Evolutionary conservation across 2,329 filamentous ascomycete genomes (phyloP).

Genomic region (Xylariaceae sp.): DNA sequence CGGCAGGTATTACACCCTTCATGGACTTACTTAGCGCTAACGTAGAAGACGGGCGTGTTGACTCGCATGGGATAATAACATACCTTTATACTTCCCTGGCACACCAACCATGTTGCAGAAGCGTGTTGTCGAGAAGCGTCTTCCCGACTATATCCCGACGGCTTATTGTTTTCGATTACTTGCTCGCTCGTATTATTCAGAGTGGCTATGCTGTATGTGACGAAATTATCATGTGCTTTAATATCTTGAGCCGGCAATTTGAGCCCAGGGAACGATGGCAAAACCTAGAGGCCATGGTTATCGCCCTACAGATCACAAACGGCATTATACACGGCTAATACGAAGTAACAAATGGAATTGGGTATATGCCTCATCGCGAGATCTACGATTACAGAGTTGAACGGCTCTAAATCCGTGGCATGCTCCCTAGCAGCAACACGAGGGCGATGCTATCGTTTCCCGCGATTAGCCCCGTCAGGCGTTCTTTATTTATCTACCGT

Average conservation of each 20-base stretch:
- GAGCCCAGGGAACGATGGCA: not conserved
- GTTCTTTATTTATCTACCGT: constrained; percentile 12
- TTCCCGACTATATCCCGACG: constrained; percentile 1
- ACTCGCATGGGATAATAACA: not conserved
- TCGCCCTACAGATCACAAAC: constrained; percentile 6
- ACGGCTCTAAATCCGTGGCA: constrained; percentile 15
- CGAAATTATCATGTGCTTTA: constrained; percentile 1
- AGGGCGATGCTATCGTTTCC: constrained; percentile 18
- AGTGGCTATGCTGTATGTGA: not conserved
- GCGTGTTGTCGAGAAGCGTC: not conserved
- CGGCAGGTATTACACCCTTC: constrained; percentile 55
- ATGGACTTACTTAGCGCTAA: constrained; percentile 7
- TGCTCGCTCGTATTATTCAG: not conserved
- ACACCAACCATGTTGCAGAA: constrained; percentile 52
- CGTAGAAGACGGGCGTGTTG: not conserved
- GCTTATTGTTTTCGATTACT: not conserved
- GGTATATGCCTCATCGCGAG: constrained; percentile 8
- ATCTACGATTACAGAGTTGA: constrained; percentile 8
- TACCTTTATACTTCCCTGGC: constrained; percentile 55
- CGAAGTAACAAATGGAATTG: constrained; percentile 10
- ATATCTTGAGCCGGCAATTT: not conserved
- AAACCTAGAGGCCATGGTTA: constrained; percentile 2
- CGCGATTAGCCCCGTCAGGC: constrained; percentile 15
- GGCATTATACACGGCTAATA: constrained; percentile 8
- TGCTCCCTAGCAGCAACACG: constrained; percentile 16